phyloP scores from a whole-genome alignment of 495 filamentous ascomycete species.

The Penicillium parvum region DNA sequence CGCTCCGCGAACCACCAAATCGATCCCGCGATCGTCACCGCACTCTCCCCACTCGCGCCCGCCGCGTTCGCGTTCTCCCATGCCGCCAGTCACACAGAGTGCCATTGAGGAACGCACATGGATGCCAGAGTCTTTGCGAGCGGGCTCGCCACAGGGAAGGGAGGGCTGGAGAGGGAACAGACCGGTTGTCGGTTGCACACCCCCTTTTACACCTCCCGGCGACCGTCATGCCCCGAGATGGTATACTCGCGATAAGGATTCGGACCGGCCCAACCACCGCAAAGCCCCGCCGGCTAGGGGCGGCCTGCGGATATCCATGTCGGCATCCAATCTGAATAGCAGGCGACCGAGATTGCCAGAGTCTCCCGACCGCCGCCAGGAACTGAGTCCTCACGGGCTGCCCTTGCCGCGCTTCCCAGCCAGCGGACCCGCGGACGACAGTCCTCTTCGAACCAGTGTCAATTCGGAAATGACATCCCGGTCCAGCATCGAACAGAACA shows the following conservation, averaged over 20 bases:
- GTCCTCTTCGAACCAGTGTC: conserved; percentile 65
- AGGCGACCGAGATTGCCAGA: conserved; percentile 27
- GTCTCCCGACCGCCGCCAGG: conserved; percentile 28
- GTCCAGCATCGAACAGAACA: conserved; percentile 64
- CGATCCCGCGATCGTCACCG: conserved; percentile 20
- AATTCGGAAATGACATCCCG: conserved; percentile 65
- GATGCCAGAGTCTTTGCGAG: conserved; percentile 26
- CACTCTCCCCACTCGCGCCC: conserved; percentile 22
- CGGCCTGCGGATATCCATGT: conserved; percentile 41
- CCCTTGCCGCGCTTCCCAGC: conserved; percentile 32
- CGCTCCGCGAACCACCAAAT: conserved; percentile 22
- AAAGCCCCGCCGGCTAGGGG: conserved; percentile 26
- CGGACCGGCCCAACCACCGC: conserved; percentile 25
- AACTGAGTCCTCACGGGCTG: conserved; percentile 20
- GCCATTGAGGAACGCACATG: conserved; percentile 24
- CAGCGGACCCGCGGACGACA: conserved; percentile 35
- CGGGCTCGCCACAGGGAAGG: conserved; percentile 17
- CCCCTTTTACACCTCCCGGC: conserved; percentile 17
- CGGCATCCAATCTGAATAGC: conserved; percentile 30
- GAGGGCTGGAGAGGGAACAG: conserved; percentile 20
- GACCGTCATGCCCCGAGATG: conserved; percentile 17
- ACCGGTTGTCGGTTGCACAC: conserved; percentile 19
- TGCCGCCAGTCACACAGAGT: conserved; percentile 16
- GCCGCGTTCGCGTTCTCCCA: conserved; percentile 28
- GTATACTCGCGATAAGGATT: conserved; percentile 22